phyloP scores from a whole-genome alignment of 2,329 filamentous ascomycete species.

The Penicillium griseofulvum region DNA sequence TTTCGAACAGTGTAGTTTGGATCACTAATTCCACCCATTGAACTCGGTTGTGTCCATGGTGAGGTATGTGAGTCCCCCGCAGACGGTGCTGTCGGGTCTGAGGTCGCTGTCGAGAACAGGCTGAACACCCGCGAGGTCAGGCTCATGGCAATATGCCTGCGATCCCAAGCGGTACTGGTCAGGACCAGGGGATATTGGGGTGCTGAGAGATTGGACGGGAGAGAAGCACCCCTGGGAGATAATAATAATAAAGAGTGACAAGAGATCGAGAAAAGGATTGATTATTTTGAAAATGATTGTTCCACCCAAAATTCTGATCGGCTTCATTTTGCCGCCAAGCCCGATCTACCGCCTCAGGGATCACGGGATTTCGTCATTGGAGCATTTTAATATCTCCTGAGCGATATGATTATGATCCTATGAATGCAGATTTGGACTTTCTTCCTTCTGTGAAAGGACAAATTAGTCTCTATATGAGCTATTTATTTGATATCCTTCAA shows the following conservation, averaged over 20 bases:
- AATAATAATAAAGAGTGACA: constrained; percentile 19
- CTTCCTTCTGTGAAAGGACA: neutral
- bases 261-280: constrained; percentile 4
- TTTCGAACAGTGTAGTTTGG: constrained; percentile 27
- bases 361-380: constrained; percentile 8
- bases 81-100: constrained; percentile 23
- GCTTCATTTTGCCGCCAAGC: constrained; percentile 33
- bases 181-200: constrained; percentile 29
- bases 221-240: constrained; percentile 16
- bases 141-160: constrained; percentile 52
- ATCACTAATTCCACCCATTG: neutral
- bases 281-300: constrained; percentile 5
- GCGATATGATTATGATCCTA: neutral
- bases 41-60: constrained; percentile 32
- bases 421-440: no score
- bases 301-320: constrained; percentile 34
- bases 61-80: constrained; percentile 28
- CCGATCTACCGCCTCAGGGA: constrained; percentile 19
- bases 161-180: constrained; percentile 31
- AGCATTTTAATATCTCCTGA: neutral
- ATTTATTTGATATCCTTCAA: neutral
- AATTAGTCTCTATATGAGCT: neutral
- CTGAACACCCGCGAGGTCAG: constrained; percentile 54
- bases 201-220: constrained; percentile 16
- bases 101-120: constrained; percentile 49